Percentiles rank a stretch among this genome's conserved stretches.
phyloP scores from a whole-genome alignment of 2,329 filamentous ascomycete genomes.

The Aspergillus oerlinghausenensis region DNA sequence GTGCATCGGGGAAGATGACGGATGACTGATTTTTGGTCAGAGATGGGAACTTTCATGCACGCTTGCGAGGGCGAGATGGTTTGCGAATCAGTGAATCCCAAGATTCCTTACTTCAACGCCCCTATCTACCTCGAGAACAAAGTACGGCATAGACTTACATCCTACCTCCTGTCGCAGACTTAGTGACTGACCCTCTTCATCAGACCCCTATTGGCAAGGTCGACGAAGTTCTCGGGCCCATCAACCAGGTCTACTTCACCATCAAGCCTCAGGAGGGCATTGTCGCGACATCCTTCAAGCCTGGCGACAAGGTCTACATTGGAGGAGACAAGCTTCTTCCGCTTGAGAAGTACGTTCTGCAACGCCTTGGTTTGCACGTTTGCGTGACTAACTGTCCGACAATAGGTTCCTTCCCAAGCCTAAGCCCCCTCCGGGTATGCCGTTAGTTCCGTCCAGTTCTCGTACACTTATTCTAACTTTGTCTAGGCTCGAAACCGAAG shows the following conservation, averaged over 20 bases:
- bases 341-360: constrained; percentile 63
- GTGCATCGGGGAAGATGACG: not conserved
- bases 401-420: constrained; percentile 84
- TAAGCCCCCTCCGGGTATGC: constrained; percentile 59
- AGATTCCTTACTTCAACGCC: constrained; percentile 98
- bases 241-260: constrained; percentile 98
- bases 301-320: constrained; percentile 96
- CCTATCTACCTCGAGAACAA: constrained; percentile 99
- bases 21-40: constrained; percentile 44
- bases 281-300: constrained; percentile 88
- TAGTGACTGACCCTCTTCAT: constrained; percentile 15
- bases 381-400: constrained; percentile 11
- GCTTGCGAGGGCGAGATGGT: constrained; percentile 97
- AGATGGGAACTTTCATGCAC: constrained; percentile 93
- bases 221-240: constrained; percentile 93
- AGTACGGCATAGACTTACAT: constrained; percentile 42
- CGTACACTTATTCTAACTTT: constrained; percentile 15
- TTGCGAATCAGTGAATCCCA: constrained; percentile 89
- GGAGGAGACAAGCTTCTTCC: constrained; percentile 90
- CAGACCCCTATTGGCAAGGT: constrained; percentile 89
- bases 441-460: not conserved
- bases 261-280: constrained; percentile 97
- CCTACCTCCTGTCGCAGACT: not conserved
- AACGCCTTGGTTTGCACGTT: not conserved
- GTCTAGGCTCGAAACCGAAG: constrained; percentile 62